phyloP scores from a whole-genome alignment of 768 basidiomycete genomes.

The Pisolithus tinctorius region DNA sequence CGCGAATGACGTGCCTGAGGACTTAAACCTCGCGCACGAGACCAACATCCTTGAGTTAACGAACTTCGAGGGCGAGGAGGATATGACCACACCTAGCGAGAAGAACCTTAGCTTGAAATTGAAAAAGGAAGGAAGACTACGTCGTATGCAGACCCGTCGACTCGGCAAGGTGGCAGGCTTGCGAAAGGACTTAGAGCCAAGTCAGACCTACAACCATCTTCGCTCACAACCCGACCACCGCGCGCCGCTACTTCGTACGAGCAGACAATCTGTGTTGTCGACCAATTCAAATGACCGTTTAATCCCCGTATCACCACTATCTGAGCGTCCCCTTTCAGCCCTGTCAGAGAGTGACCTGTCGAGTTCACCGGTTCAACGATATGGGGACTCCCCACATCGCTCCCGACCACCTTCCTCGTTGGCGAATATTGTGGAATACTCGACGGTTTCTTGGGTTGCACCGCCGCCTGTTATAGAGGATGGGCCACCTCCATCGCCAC shows the following conservation, averaged over 20 bases:
- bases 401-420: slow-evolving; percentile 1
- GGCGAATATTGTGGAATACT: neutral
- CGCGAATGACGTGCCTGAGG: slow-evolving; percentile 20
- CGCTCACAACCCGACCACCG: neutral
- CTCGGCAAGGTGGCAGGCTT: slow-evolving; percentile 5
- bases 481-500: neutral
- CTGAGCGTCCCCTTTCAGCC: slow-evolving; percentile 9
- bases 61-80: slow-evolving; percentile 74
- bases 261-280: slow-evolving; percentile 2
- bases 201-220: neutral
- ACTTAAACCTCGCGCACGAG: slow-evolving; percentile 35
- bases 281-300: slow-evolving; percentile 16
- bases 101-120: slow-evolving; percentile 43
- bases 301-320: slow-evolving; percentile 13
- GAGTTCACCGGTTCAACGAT: slow-evolving; percentile 6
- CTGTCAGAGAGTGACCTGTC: slow-evolving; percentile 10
- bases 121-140: slow-evolving; percentile 55
- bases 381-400: slow-evolving; percentile 4
- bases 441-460: slow-evolving; percentile 5
- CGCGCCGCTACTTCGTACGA: neutral
- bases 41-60: slow-evolving; percentile 58
- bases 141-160: slow-evolving; percentile 41
- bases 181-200: slow-evolving; percentile 9
- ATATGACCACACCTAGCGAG: slow-evolving; percentile 52
- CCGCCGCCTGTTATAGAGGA: neutral